Percentiles rank a stretch among this genome's conserved stretches.
These are phyloP conservation scores for Biscutella auriculata DNA, from an alignment of 441 rosid genomes.

Conservation along the genomic window DNA sequence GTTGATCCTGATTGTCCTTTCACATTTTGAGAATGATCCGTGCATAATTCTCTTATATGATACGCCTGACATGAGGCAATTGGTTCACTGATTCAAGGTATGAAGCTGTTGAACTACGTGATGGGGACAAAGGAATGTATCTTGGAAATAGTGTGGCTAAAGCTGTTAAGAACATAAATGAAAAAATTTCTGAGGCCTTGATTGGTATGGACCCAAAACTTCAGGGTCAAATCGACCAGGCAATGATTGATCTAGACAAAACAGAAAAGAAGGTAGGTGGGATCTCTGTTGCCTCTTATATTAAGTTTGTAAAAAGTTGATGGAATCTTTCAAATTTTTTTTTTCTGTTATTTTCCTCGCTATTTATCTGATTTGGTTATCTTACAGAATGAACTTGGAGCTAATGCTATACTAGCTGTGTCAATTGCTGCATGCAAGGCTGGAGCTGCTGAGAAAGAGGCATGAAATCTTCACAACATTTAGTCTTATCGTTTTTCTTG, in stretches of 20 bases:
- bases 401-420: slow-evolving; percentile 86
- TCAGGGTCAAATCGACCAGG: slow-evolving; percentile 87
- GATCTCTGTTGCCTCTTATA: background rate
- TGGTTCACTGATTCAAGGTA: slow-evolving; percentile 39
- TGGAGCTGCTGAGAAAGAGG: slow-evolving; percentile 99
- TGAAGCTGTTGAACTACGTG: slow-evolving; percentile 88
- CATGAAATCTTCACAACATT: slow-evolving; percentile 9
- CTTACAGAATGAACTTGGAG: slow-evolving; percentile 76
- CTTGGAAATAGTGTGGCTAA: slow-evolving; percentile 81
- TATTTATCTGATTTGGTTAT: slow-evolving; percentile 8
- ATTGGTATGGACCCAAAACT: slow-evolving; percentile 92
- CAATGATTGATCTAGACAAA: slow-evolving; percentile 90
- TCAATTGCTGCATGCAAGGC: slow-evolving; percentile 98
- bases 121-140: slow-evolving; percentile 84
- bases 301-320: background rate
- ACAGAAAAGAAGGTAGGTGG: slow-evolving; percentile 71
- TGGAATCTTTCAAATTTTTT: background rate
- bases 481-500: background rate
- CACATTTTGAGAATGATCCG: background rate
- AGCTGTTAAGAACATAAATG: slow-evolving; percentile 87
- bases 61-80: background rate
- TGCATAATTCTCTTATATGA: background rate
- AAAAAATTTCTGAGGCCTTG: slow-evolving; percentile 72
- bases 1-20: background rate
- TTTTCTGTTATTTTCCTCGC: background rate